A percentile compares a stretch with the other conserved stretches of the same genome.
Conservation (phyloP, 2,329 filamentous ascomycete genomes). For the Calonectria henricotiae region DNA sequence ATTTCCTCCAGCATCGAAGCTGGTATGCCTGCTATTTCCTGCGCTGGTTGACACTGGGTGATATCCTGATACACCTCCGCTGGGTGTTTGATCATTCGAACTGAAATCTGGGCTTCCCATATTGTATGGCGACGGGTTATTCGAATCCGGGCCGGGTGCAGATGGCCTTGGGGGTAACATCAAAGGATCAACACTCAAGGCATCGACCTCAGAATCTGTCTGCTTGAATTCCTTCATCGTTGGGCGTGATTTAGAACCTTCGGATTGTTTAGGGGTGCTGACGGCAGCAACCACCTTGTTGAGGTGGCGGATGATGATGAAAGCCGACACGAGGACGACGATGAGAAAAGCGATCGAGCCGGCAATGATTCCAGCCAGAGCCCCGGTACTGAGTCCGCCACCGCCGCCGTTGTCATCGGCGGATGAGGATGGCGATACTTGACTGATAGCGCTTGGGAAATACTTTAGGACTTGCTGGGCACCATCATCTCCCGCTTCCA, state of each 20-base stretch:
- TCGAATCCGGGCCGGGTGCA: constrained; percentile 47
- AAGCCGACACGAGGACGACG: constrained; percentile 64
- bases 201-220: constrained; percentile 64
- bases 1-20: constrained; percentile 52
- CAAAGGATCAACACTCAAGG: constrained; percentile 62
- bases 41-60: constrained; percentile 48
- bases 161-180: constrained; percentile 54
- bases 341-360: constrained; percentile 67
- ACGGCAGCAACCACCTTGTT: constrained; percentile 64
- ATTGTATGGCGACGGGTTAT: constrained; percentile 43
- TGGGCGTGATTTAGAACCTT: constrained; percentile 53
- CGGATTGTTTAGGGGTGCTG: constrained; percentile 57
- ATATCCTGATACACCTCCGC: constrained; percentile 46
- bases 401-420: constrained; percentile 50
- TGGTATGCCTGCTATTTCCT: constrained; percentile 51
- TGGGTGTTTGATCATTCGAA: constrained; percentile 52
- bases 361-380: constrained; percentile 70
- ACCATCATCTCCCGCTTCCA: constrained; percentile 45
- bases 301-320: constrained; percentile 68
- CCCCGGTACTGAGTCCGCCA: constrained; percentile 58
- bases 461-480: constrained; percentile 61
- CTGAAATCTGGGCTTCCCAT: constrained; percentile 50
- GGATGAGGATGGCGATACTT: constrained; percentile 55
- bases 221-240: constrained; percentile 60
- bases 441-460: constrained; percentile 63